Conservation (phyloP, 768 basidiomycete genomes). For the Agrocybe pediades region DNA sequence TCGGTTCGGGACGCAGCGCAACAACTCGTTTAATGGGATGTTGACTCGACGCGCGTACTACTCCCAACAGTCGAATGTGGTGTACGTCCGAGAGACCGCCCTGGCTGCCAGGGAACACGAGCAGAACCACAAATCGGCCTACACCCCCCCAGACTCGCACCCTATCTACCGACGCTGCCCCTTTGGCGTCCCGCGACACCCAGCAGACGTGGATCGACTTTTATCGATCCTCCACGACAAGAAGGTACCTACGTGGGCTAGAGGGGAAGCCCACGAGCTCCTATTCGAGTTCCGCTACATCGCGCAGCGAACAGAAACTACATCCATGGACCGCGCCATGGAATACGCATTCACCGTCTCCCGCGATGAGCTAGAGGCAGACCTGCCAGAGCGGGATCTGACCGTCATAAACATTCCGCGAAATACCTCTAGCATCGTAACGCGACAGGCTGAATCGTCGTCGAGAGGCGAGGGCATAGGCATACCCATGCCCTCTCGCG, state of each 20-base stretch:
- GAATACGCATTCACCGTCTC: neutral
- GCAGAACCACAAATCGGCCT: neutral
- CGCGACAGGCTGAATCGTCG: neutral
- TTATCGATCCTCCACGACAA: neutral
- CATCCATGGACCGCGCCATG: neutral
- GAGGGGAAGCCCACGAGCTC: neutral
- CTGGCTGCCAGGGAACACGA: neutral
- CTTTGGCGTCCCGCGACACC: neutral
- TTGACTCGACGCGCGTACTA: neutral
- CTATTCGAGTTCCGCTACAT: neutral
- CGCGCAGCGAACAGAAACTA: neutral
- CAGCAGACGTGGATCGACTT: neutral
- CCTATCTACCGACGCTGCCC: neutral
- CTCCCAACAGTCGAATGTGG: neutral
- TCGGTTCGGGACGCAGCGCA: neutral
- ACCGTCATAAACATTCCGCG: no score
- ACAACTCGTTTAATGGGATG: neutral
- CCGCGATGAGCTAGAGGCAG: neutral
- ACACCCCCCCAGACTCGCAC: neutral
- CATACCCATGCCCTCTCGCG: neutral
- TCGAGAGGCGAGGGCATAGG: neutral
- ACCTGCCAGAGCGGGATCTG: no score
- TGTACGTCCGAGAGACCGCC: neutral
- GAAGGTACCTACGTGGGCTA: neutral
- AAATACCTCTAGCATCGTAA: neutral